Base-by-base conservation (phyloP, 495 filamentous ascomycete genomes). In the Immersiella caudata region DNA sequence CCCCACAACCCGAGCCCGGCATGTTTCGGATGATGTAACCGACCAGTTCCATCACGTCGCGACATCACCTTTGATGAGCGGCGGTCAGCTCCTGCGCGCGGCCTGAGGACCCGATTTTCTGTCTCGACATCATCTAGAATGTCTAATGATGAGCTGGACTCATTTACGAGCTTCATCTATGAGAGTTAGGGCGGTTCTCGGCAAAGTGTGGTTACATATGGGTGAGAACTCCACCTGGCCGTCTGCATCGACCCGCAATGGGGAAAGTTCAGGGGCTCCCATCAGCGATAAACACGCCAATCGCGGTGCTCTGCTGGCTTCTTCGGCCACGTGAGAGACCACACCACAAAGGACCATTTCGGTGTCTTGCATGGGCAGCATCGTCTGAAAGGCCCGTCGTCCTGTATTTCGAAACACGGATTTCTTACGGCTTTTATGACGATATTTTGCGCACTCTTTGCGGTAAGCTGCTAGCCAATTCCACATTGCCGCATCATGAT, bases 1-100 rank as follows among this genome's bases (percentile, higher is more conserved):
- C 33, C 51, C 51, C 51, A 65, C 50, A 26, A 49, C 21, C 22
- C 14, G 20, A 36, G 14, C 25, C 56, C 46, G 65, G 12, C 58
- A 49, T 67, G 65, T 67, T 67, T 67, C 65, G 65, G 65, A 67
- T 62, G 59, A 57, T 67, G 65, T 40, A 67, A 67, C 65, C 65
- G 65, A 33, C 60, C n/a, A 49, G 57, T 52, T 25, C 36, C 46
- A 24, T 56, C 20, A 21, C 46, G 63, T 59, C 35, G 1, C 9
- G 55, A 26, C 16, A 5, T 20, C 14, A 24, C n/a, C 49, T 16
- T 27, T 18, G 56, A 33, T 33, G 29, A 8, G 4, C 29, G 26
- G n/a, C 22, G 18, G 18, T 6, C 56, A 6, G 33, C 2, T 61
- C 8, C 29, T 22, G 58, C 8, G 4, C 33, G 40, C n/a, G 21